phyloP scores from a whole-genome alignment of 192 early-diverging fungal species.

The Phycomyces blakesleeanus region DNA sequence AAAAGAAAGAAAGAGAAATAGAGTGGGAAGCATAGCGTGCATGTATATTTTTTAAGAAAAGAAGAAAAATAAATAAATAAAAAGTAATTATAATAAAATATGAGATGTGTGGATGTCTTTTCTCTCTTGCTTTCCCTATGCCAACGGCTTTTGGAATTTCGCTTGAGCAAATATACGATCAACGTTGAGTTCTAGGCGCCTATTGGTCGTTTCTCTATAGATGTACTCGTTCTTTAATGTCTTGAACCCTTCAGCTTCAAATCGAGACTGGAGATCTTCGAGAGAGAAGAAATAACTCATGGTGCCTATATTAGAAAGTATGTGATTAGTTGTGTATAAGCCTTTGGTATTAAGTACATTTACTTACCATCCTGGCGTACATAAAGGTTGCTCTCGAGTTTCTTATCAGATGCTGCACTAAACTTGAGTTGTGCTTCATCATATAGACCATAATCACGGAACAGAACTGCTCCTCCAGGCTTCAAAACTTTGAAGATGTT shows the following conservation, averaged over 20 bases:
- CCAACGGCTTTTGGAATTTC: slow-evolving; percentile 62
- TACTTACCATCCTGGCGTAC: slow-evolving; percentile 82
- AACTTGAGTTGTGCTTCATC: slow-evolving; percentile 97
- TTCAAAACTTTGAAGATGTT: slow-evolving; percentile 79
- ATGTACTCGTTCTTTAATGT: slow-evolving; percentile 60
- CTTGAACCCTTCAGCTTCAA: slow-evolving; percentile 61
- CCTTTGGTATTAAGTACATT: background rate
- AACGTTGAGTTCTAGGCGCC: slow-evolving; percentile 58
- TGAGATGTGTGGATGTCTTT: too few species aligned
- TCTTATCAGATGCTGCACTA: slow-evolving; percentile 58
- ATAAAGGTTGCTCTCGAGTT: slow-evolving; percentile 92
- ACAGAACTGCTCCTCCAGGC: slow-evolving; percentile 84
- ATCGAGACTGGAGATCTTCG: slow-evolving; percentile 54
- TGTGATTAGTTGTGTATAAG: too few species aligned
- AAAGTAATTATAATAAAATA: background rate
- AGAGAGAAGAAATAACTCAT: slow-evolving; percentile 88
- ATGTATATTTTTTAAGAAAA: too few species aligned
- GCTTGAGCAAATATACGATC: slow-evolving; percentile 75
- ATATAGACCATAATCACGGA: slow-evolving; percentile 95
- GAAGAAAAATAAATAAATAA: background rate
- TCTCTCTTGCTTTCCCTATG: background rate
- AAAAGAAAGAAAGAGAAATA: too few species aligned
- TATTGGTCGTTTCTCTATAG: slow-evolving; percentile 65
- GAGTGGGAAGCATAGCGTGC: too few species aligned
- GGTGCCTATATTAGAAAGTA: slow-evolving; percentile 47